Conservation (phyloP, 2,329 filamentous ascomycete species). For the Alternaria triticina region DNA sequence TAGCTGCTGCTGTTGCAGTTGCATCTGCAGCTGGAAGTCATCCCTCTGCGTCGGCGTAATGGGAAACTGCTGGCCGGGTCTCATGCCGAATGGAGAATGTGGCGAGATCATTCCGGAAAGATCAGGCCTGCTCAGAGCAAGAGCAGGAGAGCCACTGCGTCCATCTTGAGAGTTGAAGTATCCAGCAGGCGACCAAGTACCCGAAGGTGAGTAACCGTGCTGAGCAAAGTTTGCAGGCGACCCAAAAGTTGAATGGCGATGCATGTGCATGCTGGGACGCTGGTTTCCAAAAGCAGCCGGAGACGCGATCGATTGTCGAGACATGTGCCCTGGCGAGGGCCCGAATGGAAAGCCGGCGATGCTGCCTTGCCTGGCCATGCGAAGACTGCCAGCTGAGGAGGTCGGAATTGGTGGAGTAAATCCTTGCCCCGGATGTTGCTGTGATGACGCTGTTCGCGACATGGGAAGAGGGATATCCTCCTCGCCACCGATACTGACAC, state of each 20-base stretch:
- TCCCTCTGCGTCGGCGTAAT: slow-evolving; percentile 44
- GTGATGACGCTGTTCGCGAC: slow-evolving; percentile 74
- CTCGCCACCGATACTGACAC: slow-evolving; percentile 81
- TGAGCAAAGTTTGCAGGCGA: slow-evolving; percentile 72
- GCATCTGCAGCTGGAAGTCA: slow-evolving; percentile 54
- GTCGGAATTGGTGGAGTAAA: slow-evolving; percentile 86
- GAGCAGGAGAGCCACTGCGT: slow-evolving; percentile 53
- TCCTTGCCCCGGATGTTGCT: slow-evolving; percentile 75
- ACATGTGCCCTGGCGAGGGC: slow-evolving; percentile 62
- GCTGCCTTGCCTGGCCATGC: slow-evolving; percentile 61
- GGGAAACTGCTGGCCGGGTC: slow-evolving; percentile 53
- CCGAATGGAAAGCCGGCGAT: slow-evolving; percentile 65
- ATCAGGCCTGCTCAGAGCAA: slow-evolving; percentile 46
- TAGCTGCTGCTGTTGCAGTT: slow-evolving; percentile 60
- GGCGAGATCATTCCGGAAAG: slow-evolving; percentile 47
- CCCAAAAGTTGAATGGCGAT: slow-evolving; percentile 72
- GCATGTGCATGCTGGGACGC: slow-evolving; percentile 64
- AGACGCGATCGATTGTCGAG: slow-evolving; percentile 70
- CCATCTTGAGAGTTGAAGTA: slow-evolving; percentile 48
- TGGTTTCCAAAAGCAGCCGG: slow-evolving; percentile 69
- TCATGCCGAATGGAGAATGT: slow-evolving; percentile 68
- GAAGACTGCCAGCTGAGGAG: slow-evolving; percentile 76
- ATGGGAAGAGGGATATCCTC: slow-evolving; percentile 65
- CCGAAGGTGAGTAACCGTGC: slow-evolving; percentile 64
- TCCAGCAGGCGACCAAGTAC: slow-evolving; percentile 50